Base-by-base conservation (phyloP, 2,329 filamentous ascomycete genomes). In the Pyricularia sp. region DNA sequence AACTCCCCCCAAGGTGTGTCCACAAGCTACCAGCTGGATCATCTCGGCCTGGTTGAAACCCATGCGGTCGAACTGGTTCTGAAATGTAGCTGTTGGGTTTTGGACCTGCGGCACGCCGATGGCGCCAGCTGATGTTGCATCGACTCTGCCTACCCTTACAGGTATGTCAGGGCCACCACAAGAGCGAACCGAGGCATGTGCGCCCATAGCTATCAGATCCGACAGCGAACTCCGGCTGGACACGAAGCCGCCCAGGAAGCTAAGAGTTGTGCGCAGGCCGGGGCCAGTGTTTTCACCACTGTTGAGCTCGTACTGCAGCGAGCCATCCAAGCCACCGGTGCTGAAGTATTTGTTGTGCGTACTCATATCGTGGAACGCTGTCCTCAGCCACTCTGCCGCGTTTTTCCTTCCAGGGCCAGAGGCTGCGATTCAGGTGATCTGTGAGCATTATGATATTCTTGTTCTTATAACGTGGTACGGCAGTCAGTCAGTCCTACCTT, bases 301-400 rank as follows among this genome's bases (percentile, higher is more conserved):
- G 33, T 76, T 78, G 25, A 88, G 76, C 76, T 89, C 87, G 72
- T 84, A 90, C 70, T 86, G 84, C 33, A 90, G 77, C 4, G 86
- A 89, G 17, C 78, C 86, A 72, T 90, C 87, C 55, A 89, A 70
- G 0, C 87, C 87, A 50, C 87, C 87, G 4, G 76, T 77, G 55
- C 80, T 79, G 33, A 77, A 79, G 70, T 77, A 82, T 14, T 78
- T 75, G 72, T 85, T 86, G 33, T 80, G 82, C 2, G 85, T 86
- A 4, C 85, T 79, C 82, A 88, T 86, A 74, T 89, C 87, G 76
- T 89, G 87, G 71, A 89, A 89, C 28, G 82, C 86, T 3, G 84
- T 82, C 36, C 86, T 82, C 61, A 89, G 76, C 86, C 86, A 89
- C 76, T 88, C 86, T 7, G 86, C 86, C 6, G 87, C 85, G 64